Base-by-base conservation (phyloP, 2,329 filamentous ascomycete genomes). In the Fusarium vanettenii region DNA sequence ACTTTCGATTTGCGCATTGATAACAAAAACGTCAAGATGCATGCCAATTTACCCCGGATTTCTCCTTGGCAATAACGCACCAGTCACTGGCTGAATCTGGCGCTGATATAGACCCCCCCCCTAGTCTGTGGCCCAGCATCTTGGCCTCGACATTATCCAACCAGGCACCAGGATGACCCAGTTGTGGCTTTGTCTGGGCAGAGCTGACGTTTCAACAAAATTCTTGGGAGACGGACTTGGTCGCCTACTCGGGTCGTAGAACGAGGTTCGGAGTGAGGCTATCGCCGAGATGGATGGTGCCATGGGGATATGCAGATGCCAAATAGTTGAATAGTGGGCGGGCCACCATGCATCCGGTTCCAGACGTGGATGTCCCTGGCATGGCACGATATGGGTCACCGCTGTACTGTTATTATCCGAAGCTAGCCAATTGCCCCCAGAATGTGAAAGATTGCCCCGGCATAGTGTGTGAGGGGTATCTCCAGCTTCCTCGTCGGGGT, bases 361-460 rank as follows among this genome's bases (percentile, higher is more conserved):
- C 64, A 66, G 64, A 68, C 67, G 59, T 48, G 55, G 55, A 64
- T 55, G 48, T 71, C 65, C 59, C 73, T 66, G 63, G 48, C 60
- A 77, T 67, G 37, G 60, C 43, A 55, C 48, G 48, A 55, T 52
- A 48, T 63, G 48, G 64, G 62, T 63, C 52, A 35, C 43, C 43
- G 1, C 43, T 48, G 22, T 25, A 16, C 52, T 35, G 39, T 50
- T 50, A 52, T 50, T 64, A 61, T 60, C 59, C 66, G 43, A 71
- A 57, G 70, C 63, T 43, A 76, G 74, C 76, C 74, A 78, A 69
- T 63, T 27, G 41, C n/a, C 66, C 43, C 29, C 39, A 59, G 62
- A 60, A 25, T 10, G n/a, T 20, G n/a, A 20, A 14, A 45, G 33
- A 2, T 43, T 60, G 27, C 62, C 64, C 33, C 35, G n/a, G 52